Base-by-base conservation (phyloP, 1,139 yeast species). In the Taphrina pruni region DNA sequence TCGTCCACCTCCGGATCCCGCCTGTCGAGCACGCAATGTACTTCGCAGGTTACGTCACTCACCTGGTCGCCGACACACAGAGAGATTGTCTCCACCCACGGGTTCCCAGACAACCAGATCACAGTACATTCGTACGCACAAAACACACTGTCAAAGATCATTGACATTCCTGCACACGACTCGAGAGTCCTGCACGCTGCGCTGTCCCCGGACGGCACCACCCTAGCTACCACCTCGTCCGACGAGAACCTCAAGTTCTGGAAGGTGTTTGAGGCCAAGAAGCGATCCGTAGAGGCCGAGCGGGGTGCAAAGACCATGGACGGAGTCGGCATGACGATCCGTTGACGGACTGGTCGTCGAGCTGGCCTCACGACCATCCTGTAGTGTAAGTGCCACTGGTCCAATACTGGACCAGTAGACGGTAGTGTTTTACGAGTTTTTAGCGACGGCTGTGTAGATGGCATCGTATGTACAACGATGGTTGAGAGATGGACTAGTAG, bases 171-270 rank as follows among this genome's bases (percentile, higher is more conserved):
- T 36, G 97, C 98, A 0, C 99, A 95, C 77, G 97, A 92, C 73
- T 87, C 96, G 14, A 84, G 99, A 73, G 92, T 95, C 41, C 83
- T 95, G 71, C 86, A 86, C 73, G 90, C 97, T 39, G 87, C 93
- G 68, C 78, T 94, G 69, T 90, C 97, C 60, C 98, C 98, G 7
- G 98, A 94, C 78, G 90, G 89, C 36, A 85, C 90, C 69, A 90
- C 96, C 0, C 80, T 93, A 71, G 99, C 97, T 0, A 94, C 99
- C 0, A 92, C 94, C 66, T 96, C 98, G 1, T 96, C 97, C 6
- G 99, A 95, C 79, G 99, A 95, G 78, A 94, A 93, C 78, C 84
- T 95, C 76, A 94, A 94, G 80, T 94, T 95, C 80, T 95, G 97
- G 95, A 88, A 90, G 74, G 83, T 95, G 39, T 94, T 92, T 79